Base-by-base conservation (phyloP, 306 rosid species). In the Lupinus albus region DNA sequence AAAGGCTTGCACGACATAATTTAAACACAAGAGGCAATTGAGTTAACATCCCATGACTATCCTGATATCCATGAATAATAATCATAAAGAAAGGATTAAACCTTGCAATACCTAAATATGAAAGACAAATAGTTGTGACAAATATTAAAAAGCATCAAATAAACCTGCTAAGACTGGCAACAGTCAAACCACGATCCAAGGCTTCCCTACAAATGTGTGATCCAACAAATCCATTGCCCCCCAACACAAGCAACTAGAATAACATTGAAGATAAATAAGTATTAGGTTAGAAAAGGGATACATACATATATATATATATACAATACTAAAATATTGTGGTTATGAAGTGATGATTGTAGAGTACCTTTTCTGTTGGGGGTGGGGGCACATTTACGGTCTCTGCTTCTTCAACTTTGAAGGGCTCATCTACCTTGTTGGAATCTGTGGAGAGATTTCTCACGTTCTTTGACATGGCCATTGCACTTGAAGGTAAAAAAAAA, bases 211-310 rank as follows among this genome's bases (percentile, higher is more conserved):
- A 88, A 42, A 93, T 28, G 72, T 93, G 96, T 14, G 97, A 93
- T 71, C 99, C 99, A 72, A 93, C 96, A 79, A 93, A 93, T 58
- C 99, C 99, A 79, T 86, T 93, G 78, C 97, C 99, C 68, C 97
- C 97, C 89, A 93, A 73, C 75, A 93, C 97, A 75, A 93, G 96
- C 79, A 93, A 79, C 99, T 93, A 63, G 38, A 70, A 77, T 47
- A 68, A 46, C 80, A 77, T 28, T 50, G 46, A 79, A 52, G 61
- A 46, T 12, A 74, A 14, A 39, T 8, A 57, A 56, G 12, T 9
- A 44, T 18, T 33, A 76, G 47, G 76, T 63, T 15, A 59, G 30
- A 28, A 17, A 68, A 58, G n/a, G n/a, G n/a, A n/a, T n/a, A n/a
- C n/a, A n/a, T 10, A 4, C 25, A 51, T 5, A 35, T 25, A 35